Conservation (phyloP, 164 flowering plant genomes). For the Akebia trifoliata region DNA sequence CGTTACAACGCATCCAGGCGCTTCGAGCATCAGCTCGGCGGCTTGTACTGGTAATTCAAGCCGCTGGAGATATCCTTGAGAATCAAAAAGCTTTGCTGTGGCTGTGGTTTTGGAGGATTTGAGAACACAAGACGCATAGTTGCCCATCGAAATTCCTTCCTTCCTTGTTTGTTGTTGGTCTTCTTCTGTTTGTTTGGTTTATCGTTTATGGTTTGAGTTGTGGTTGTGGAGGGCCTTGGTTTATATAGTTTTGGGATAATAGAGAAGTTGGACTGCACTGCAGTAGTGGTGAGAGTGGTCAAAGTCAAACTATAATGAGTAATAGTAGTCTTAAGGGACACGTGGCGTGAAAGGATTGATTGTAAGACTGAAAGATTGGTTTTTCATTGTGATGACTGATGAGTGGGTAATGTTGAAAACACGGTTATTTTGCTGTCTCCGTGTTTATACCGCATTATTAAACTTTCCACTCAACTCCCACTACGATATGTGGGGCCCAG, state of each 20-base stretch:
- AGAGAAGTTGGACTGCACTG: too few relatives aligned
- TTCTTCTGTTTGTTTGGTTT: too few relatives aligned
- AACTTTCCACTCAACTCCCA: too few relatives aligned
- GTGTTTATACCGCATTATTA: too few relatives aligned
- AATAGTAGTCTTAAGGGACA: too few relatives aligned
- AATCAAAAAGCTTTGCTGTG: slow-evolving; percentile 23
- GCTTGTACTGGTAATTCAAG: slow-evolving; percentile 33
- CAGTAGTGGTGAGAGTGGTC: slow-evolving; percentile 1
- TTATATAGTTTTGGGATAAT: slow-evolving; percentile 2
- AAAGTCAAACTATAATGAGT: background rate
- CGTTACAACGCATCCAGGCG: slow-evolving; percentile 33
- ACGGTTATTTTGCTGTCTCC: too few relatives aligned
- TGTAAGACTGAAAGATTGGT: background rate
- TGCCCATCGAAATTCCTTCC: slow-evolving; percentile 9
- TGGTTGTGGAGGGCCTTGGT: too few relatives aligned
- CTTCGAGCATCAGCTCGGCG: slow-evolving; percentile 51
- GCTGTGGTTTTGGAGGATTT: background rate
- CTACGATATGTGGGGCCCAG: too few relatives aligned
- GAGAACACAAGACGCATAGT: background rate
- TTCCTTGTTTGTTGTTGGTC: background rate
- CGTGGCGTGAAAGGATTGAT: background rate
- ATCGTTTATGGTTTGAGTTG: too few relatives aligned
- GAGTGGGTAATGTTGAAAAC: too few relatives aligned
- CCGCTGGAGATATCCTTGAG: slow-evolving; percentile 16
- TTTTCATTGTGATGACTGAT: too few relatives aligned